phyloP scores from a whole-genome alignment of 75 land plant genomes.

The Cunninghamia lanceolata region DNA sequence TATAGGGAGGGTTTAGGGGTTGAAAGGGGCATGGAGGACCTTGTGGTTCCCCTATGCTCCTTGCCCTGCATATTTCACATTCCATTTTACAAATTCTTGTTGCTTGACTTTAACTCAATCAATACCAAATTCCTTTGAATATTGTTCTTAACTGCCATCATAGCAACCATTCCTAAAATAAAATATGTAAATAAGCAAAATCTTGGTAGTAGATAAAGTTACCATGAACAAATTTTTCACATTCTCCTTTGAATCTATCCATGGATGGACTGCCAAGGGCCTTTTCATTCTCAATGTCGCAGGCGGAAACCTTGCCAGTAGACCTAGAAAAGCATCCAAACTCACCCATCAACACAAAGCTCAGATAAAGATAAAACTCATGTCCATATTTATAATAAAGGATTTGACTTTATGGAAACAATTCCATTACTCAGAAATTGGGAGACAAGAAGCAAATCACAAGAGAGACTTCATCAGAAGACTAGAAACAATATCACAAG shows the following conservation, averaged over 20 bases:
- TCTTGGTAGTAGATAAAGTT: background rate
- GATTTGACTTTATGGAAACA: background rate
- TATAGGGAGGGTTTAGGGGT: too few species aligned
- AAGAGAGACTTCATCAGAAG: background rate
- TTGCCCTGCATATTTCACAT: background rate
- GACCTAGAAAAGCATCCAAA: constrained; percentile 36
- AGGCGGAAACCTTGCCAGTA: constrained; percentile 84
- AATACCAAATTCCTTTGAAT: background rate
- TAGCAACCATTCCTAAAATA: background rate
- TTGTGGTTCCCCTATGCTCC: too few species aligned
- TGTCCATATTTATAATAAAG: background rate
- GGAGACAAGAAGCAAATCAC: constrained; percentile 9
- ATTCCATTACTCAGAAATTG: background rate
- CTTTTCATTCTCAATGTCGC: constrained; percentile 70
- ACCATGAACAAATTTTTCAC: constrained; percentile 83
- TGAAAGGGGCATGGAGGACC: too few species aligned
- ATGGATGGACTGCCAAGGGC: constrained; percentile 58
- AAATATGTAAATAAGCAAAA: background rate
- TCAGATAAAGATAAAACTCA: background rate
- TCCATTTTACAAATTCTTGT: background rate
- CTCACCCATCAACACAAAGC: constrained; percentile 1
- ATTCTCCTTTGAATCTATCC: constrained; percentile 68
- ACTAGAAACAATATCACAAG: background rate
- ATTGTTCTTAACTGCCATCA: background rate
- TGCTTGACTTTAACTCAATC: background rate